phyloP scores from a whole-genome alignment of 495 filamentous ascomycete genomes.

The Tuber calosporum region DNA sequence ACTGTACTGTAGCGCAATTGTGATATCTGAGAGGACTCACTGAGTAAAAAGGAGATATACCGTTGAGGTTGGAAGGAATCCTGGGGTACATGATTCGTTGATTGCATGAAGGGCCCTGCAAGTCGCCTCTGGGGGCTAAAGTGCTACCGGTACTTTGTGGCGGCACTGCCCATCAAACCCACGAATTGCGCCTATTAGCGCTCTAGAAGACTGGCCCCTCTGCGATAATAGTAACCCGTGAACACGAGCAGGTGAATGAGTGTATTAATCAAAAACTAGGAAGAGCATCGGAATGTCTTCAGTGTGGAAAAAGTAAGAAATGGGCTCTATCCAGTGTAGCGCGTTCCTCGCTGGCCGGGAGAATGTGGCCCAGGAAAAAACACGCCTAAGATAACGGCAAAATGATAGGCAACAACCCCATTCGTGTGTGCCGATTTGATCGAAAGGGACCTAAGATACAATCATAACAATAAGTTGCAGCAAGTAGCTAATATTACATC shows the following conservation, averaged over 20 bases:
- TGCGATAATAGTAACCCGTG: slow-evolving; percentile 19
- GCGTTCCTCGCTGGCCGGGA: slow-evolving; percentile 8
- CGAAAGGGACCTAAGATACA: slow-evolving; percentile 17
- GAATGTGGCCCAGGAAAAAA: neutral
- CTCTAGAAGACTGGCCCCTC: slow-evolving; percentile 15
- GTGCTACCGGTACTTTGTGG: slow-evolving; percentile 19
- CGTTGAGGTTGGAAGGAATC: slow-evolving; percentile 34
- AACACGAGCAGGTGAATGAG: slow-evolving; percentile 7
- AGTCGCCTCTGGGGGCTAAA: slow-evolving; percentile 16
- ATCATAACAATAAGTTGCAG: slow-evolving; percentile 7
- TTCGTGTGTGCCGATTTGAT: slow-evolving; percentile 10
- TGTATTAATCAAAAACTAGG: slow-evolving; percentile 4
- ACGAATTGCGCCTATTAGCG: slow-evolving; percentile 14
- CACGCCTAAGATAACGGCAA: slow-evolving; percentile 19
- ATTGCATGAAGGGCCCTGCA: slow-evolving; percentile 32
- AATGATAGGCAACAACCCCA: slow-evolving; percentile 25
- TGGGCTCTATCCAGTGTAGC: neutral
- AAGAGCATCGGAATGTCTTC: slow-evolving; percentile 18
- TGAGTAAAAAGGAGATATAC: slow-evolving; percentile 29
- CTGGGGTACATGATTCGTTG: slow-evolving; percentile 35
- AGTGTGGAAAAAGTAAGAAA: slow-evolving; percentile 17
- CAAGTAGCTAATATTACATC: slow-evolving; percentile 28
- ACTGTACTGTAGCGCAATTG: slow-evolving; percentile 20
- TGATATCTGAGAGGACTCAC: slow-evolving; percentile 40
- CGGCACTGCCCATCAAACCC: slow-evolving; percentile 18